phyloP scores from a whole-genome alignment of 352 stramenopile species.

The Pythium utonaiense region DNA sequence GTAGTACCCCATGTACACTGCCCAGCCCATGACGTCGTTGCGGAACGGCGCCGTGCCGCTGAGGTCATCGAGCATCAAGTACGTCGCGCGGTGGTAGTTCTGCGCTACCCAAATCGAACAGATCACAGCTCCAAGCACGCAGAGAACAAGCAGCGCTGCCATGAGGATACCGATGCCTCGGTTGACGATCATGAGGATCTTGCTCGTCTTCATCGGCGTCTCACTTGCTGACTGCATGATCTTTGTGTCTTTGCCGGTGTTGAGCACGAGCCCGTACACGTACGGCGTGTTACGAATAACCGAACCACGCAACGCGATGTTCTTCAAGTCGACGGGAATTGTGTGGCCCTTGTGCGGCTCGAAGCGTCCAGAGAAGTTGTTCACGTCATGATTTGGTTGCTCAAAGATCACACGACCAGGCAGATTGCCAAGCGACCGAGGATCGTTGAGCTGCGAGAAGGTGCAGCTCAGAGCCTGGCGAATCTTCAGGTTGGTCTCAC shows the following conservation, averaged over 20 bases:
- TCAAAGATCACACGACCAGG: constrained; percentile 70
- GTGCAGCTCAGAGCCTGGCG: constrained; percentile 78
- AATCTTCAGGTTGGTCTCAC: constrained; percentile 87
- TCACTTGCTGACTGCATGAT: constrained; percentile 84
- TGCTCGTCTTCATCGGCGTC: constrained; percentile 73
- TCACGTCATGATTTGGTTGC: constrained; percentile 85
- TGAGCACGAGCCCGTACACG: constrained; percentile 77
- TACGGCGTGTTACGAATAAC: constrained; percentile 85
- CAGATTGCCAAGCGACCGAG: constrained; percentile 56
- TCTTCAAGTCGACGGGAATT: constrained; percentile 85
- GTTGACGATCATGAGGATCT: constrained; percentile 84
- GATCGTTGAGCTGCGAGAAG: constrained; percentile 79
- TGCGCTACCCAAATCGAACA: constrained; percentile 66
- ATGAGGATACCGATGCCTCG: constrained; percentile 74
- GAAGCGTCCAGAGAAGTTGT: constrained; percentile 78
- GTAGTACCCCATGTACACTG: constrained; percentile 84
- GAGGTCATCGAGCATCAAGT: constrained; percentile 69
- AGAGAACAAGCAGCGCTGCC: constrained; percentile 63
- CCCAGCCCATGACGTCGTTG: constrained; percentile 61
- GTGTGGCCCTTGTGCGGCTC: constrained; percentile 70
- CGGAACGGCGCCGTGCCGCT: constrained; percentile 61
- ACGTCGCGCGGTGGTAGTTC: constrained; percentile 53
- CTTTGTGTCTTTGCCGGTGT: constrained; percentile 81
- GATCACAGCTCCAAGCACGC: constrained; percentile 62
- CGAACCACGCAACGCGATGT: constrained; percentile 71